Percentiles rank a stretch among this genome's conserved stretches.
phyloP scores from a whole-genome alignment of 2,329 filamentous ascomycete species.

The Calycina marina region DNA sequence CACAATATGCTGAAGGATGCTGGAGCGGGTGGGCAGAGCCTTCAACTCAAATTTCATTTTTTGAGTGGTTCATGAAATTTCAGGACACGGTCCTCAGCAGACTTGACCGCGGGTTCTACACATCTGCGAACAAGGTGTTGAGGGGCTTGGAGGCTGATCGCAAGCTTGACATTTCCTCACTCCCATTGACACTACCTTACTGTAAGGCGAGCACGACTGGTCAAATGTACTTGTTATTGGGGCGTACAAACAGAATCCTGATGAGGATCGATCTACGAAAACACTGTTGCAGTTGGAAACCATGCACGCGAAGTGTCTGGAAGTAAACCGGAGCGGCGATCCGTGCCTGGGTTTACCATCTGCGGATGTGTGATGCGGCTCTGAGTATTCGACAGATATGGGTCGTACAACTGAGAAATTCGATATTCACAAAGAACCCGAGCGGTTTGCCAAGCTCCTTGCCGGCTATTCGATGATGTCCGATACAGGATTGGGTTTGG shows the following conservation, averaged over 20 bases:
- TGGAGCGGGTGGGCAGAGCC: slow-evolving; percentile 13
- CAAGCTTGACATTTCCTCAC: slow-evolving; percentile 16
- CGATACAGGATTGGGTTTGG: slow-evolving; percentile 21
- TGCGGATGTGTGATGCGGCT: no score
- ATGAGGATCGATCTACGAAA: no score
- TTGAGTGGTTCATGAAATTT: no score
- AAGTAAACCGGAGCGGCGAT: slow-evolving; percentile 19
- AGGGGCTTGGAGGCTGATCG: no score
- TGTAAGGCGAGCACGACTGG: slow-evolving; percentile 6
- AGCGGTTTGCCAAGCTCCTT: slow-evolving; percentile 19
- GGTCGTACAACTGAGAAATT: slow-evolving; percentile 21
- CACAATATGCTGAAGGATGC: slow-evolving; percentile 11
- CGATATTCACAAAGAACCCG: slow-evolving; percentile 20
- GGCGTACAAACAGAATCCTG: slow-evolving; percentile 13
- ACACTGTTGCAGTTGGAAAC: slow-evolving; percentile 15
- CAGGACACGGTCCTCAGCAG: slow-evolving; percentile 12
- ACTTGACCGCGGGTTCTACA: slow-evolving; percentile 13
- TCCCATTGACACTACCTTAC: slow-evolving; percentile 6
- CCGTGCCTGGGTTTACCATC: no score
- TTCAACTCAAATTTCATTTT: slow-evolving; percentile 13
- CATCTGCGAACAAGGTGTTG: slow-evolving; percentile 16
- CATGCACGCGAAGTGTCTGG: slow-evolving; percentile 19
- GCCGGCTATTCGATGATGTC: slow-evolving; percentile 21
- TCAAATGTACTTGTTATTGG: slow-evolving; percentile 13
- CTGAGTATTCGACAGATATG: slow-evolving; percentile 24